Base-by-base conservation (phyloP, 2,329 filamentous ascomycete genomes). In the Curvularia eragrostidis region DNA sequence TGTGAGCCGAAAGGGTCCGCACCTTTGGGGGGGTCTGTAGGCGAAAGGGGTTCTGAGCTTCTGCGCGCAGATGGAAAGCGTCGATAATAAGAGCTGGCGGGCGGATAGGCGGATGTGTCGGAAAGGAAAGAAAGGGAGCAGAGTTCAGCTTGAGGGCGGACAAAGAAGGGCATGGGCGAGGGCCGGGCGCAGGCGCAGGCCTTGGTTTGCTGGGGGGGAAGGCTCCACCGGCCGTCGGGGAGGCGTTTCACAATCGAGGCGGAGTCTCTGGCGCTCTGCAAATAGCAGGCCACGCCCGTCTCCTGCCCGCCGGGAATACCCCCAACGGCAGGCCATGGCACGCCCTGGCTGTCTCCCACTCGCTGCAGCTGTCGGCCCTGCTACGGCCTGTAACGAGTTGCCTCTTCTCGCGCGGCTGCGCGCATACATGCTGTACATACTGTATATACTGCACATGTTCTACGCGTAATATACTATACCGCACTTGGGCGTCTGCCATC, bases 151-250 rank as follows among this genome's bases (percentile, higher is more conserved):
- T 3, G 15, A 13, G 26, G 43, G 9, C n/a, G 50, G 48, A 54
- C 53, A 50, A 47, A 44, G 61, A 50, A 48, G 23, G 12, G 39
- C 19, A 23, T 42, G 26, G 30, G 47, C 36, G 43, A 54, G 39
- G 56, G 48, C 52, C 23, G 53, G 60, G 49, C 43, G 39, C 48
- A 39, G 60, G 49, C 43, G 39, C 48, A 39, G 57, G 50, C 46
- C 54, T 58, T 62, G 68, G 18, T 72, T 68, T 69, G 70, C 68
- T 69, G 47, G 48, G 41, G 19, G 63, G 63, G 59, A 57, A 12
- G 5, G 43, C 30, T 38, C 63, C 54, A 53, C 53, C 49, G 52
- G 58, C 66, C 46, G 62, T 49, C 52, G 66, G 69, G 58, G 58
- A 58, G 51, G 57, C 62, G 62, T 64, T 64, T 64, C 62, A 62